Evolutionary conservation across 805 yeast species (phyloP).

Genomic region (Candida multigemmis): DNA sequence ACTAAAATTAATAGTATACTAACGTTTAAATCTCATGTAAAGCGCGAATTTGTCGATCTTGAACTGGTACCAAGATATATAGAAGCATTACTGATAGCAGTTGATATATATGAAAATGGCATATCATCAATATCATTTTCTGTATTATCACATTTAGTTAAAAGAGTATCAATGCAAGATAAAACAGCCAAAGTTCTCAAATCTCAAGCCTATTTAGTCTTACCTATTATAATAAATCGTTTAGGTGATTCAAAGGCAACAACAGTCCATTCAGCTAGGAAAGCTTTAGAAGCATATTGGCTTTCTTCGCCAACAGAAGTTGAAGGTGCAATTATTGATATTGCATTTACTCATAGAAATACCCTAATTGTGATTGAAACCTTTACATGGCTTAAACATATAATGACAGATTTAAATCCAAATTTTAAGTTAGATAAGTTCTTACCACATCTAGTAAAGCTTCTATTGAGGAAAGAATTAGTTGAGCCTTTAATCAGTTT

Average conservation of each 20-base stretch:
- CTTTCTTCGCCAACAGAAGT: slow-evolving; percentile 40
- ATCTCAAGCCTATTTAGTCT: slow-evolving; percentile 31
- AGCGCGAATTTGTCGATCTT: slow-evolving; percentile 45
- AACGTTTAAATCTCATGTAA: slow-evolving; percentile 44
- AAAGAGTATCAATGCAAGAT: slow-evolving; percentile 52
- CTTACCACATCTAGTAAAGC: slow-evolving; percentile 8
- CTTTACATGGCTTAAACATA: slow-evolving; percentile 34
- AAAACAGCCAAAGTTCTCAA: slow-evolving; percentile 26
- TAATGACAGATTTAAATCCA: slow-evolving; percentile 24
- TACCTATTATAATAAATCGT: slow-evolving; percentile 44
- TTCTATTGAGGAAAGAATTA: slow-evolving; percentile 5
- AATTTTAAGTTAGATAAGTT: slow-evolving; percentile 20
- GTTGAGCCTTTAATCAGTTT: slow-evolving; percentile 10
- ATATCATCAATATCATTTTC: slow-evolving; percentile 38
- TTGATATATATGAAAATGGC: slow-evolving; percentile 25
- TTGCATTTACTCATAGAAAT: slow-evolving; percentile 33
- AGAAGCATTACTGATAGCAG: slow-evolving; percentile 39
- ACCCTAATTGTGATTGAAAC: slow-evolving; percentile 31
- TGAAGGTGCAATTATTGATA: slow-evolving; percentile 33
- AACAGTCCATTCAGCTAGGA: slow-evolving; percentile 35
- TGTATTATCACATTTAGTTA: slow-evolving; percentile 46
- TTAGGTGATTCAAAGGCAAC: slow-evolving; percentile 32
- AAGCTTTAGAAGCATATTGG: slow-evolving; percentile 48
- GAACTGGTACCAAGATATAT: slow-evolving; percentile 40
- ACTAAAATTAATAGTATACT: slow-evolving; percentile 11